Conservation (phyloP, 352 stramenopile species). For the Globisporangium nagaii region DNA sequence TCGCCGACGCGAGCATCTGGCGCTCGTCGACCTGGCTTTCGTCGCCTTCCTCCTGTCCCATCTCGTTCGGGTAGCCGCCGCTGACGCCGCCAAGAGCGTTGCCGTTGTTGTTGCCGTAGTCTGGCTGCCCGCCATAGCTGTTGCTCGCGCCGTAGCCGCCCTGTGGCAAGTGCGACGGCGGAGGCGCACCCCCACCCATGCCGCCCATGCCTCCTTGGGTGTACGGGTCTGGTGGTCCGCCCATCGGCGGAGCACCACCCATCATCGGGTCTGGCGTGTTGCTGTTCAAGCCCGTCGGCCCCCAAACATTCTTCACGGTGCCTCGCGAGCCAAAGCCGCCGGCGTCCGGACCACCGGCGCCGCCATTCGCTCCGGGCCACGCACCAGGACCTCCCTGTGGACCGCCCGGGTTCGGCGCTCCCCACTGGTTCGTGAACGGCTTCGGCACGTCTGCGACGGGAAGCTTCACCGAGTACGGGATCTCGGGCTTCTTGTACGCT, state of each 20-base stretch:
- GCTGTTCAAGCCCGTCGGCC: slow-evolving; percentile 67
- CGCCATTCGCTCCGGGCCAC: slow-evolving; percentile 32
- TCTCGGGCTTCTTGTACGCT: slow-evolving; percentile 88
- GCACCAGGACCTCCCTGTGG: slow-evolving; percentile 13
- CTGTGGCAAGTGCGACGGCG: slow-evolving; percentile 10
- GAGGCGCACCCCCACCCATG: slow-evolving; percentile 6
- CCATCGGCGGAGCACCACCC: slow-evolving; percentile 1
- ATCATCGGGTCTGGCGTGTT: slow-evolving; percentile 8
- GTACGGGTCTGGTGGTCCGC: slow-evolving; percentile 26
- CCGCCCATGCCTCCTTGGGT: slow-evolving; percentile 12
- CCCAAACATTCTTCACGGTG: slow-evolving; percentile 83
- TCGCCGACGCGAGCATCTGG: slow-evolving; percentile 89
- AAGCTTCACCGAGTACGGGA: slow-evolving; percentile 78
- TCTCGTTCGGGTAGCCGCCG: slow-evolving; percentile 32
- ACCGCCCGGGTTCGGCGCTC: slow-evolving; percentile 15
- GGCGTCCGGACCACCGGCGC: slow-evolving; percentile 26
- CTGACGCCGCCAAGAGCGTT: slow-evolving; percentile 13
- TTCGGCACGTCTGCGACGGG: slow-evolving; percentile 47
- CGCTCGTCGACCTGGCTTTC: slow-evolving; percentile 67
- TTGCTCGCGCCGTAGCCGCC: slow-evolving; percentile 12
- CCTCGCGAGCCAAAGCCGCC: slow-evolving; percentile 28
- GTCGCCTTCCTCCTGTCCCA: slow-evolving; percentile 43
- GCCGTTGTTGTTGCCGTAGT: slow-evolving; percentile 7
- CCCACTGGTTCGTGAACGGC: slow-evolving; percentile 64
- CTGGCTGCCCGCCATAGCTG: slow-evolving; percentile 5